Evolutionary conservation across 73 alveolate genomes (phyloP).

Genomic region (Paramecium sexaurelia): DNA sequence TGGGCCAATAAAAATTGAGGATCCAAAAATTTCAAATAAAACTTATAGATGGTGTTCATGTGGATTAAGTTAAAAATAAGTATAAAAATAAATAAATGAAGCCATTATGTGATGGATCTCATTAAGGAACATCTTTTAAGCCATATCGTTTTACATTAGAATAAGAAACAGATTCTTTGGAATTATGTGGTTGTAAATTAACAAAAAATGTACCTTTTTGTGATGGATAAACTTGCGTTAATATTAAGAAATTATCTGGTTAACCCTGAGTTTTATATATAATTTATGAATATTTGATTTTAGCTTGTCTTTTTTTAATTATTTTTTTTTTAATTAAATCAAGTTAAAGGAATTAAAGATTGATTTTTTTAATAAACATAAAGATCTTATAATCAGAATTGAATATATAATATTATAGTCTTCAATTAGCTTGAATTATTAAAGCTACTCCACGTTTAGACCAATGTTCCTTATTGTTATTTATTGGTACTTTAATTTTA

Average conservation of each 20-base stretch:
- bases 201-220: conserved; percentile 80
- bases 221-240: conserved; percentile 79
- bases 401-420: not conserved
- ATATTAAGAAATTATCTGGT: not conserved
- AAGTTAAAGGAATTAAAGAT: not conserved
- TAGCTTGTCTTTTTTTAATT: not conserved
- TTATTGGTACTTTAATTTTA: conserved; percentile 81
- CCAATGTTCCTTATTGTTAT: not conserved
- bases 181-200: conserved; percentile 85
- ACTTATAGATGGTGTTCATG: conserved; percentile 81
- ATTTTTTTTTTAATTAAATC: no score
- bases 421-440: not conserved
- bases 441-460: conserved; percentile 40
- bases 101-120: conserved; percentile 84
- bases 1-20: conserved; percentile 73
- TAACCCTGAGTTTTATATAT: not conserved
- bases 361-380: no score
- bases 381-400: not conserved
- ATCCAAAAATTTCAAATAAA: conserved; percentile 75
- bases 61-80: conserved; percentile 71
- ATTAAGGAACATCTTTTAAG: conserved; percentile 75
- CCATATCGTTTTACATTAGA: conserved; percentile 83
- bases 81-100: not conserved
- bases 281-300: not conserved
- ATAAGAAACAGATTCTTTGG: conserved; percentile 69